Conservation (phyloP, 345 rosid species). For the Salix caprea region DNA sequence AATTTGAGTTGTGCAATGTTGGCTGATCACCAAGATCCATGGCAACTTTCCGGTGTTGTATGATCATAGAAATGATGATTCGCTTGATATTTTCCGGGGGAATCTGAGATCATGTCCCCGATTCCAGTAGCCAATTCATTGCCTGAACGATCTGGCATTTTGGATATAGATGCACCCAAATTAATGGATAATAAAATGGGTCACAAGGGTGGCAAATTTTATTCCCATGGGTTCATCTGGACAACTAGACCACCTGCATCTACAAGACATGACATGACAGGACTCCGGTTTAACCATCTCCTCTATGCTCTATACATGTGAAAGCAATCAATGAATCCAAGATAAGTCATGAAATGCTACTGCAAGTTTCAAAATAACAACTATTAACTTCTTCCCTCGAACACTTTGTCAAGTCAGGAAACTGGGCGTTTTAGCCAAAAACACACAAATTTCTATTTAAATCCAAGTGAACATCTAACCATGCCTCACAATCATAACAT, state of each 20-base stretch:
- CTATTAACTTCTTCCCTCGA: background rate
- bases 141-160: constrained; percentile 31
- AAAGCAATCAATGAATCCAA: background rate
- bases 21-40: constrained; percentile 3
- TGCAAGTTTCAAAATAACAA: background rate
- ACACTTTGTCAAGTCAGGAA: too few relatives aligned
- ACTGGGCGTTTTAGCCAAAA: too few relatives aligned
- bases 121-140: constrained; percentile 8
- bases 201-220: background rate
- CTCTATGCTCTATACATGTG: background rate
- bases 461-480: background rate
- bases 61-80: background rate
- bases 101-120: constrained; percentile 20
- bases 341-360: background rate
- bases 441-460: background rate
- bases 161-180: constrained; percentile 29
- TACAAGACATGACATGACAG: background rate
- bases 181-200: constrained; percentile 27
- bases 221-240: background rate
- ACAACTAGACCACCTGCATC: background rate
- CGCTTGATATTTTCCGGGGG: constrained; percentile 12
- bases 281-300: background rate
- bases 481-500: background rate
- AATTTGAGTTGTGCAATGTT: constrained; percentile 7
- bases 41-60: background rate